Conservation (phyloP, 345 rosid genomes). For the Pugionium cornutum region DNA sequence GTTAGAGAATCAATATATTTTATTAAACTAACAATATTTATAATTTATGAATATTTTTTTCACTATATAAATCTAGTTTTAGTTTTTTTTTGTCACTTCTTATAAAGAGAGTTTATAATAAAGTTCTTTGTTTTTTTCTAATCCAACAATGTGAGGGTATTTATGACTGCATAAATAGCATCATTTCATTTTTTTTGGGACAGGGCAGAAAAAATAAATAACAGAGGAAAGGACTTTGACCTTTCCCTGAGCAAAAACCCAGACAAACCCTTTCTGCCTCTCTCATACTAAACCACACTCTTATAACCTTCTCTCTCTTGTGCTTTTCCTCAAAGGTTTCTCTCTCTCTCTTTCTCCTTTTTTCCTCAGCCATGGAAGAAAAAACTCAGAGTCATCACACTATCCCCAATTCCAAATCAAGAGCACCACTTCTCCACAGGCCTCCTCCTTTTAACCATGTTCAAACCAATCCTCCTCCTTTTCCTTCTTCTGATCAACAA, state of each 20-base stretch:
- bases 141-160: conserved; percentile 17
- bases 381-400: conserved; percentile 35
- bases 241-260: conserved; percentile 43
- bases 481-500: conserved; percentile 30
- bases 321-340: background rate
- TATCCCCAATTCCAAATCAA: conserved; percentile 32
- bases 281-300: conserved; percentile 33
- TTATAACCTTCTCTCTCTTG: background rate
- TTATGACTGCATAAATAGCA: conserved; percentile 35
- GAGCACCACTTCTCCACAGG: conserved; percentile 47
- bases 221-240: conserved; percentile 36
- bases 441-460: conserved; percentile 36
- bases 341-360: conserved; percentile 24
- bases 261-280: conserved; percentile 39
- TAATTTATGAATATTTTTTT: no score
- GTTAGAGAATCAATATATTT: no score
- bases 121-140: background rate
- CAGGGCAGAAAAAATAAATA: background rate
- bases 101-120: background rate
- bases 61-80: no score
- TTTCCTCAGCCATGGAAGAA: conserved; percentile 60
- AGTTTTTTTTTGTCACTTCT: no score
- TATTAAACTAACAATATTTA: no score
- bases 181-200: conserved; percentile 6
- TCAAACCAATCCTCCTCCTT: conserved; percentile 46